Conservation (phyloP, 2,329 filamentous ascomycete genomes). For the Colletotrichum sp. region DNA sequence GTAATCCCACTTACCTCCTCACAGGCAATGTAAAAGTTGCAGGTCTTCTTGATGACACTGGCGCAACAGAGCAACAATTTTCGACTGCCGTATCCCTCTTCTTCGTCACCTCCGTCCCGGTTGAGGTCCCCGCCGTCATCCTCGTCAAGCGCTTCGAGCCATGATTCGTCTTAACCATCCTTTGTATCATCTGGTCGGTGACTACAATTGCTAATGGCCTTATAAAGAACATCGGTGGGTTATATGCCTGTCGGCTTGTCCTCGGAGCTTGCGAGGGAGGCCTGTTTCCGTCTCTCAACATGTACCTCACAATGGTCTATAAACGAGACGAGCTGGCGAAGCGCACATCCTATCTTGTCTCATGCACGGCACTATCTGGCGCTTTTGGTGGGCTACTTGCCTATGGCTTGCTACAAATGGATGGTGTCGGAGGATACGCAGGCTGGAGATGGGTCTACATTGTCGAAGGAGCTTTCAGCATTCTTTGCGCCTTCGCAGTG, state of each 20-base stretch:
- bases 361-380: not conserved
- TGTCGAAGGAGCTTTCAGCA: not conserved
- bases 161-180: not conserved
- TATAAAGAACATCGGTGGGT: not conserved
- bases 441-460: not conserved
- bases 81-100: not conserved
- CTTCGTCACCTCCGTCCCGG: not conserved
- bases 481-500: not conserved
- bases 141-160: not conserved
- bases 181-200: not conserved
- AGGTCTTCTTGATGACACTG: not conserved
- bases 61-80: not conserved
- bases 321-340: not conserved
- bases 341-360: not conserved
- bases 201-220: not conserved
- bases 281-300: not conserved
- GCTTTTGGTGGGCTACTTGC: not conserved
- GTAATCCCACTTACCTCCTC: not conserved
- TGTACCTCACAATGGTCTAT: not conserved
- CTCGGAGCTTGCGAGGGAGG: not conserved
- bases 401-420: not conserved
- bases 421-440: not conserved
- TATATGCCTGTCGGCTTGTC: not conserved
- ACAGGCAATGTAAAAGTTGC: not conserved
- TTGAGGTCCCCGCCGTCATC: not conserved